Conservation (phyloP, 1,284 basidiomycete genomes). For the Ceratobasidium sp. region DNA sequence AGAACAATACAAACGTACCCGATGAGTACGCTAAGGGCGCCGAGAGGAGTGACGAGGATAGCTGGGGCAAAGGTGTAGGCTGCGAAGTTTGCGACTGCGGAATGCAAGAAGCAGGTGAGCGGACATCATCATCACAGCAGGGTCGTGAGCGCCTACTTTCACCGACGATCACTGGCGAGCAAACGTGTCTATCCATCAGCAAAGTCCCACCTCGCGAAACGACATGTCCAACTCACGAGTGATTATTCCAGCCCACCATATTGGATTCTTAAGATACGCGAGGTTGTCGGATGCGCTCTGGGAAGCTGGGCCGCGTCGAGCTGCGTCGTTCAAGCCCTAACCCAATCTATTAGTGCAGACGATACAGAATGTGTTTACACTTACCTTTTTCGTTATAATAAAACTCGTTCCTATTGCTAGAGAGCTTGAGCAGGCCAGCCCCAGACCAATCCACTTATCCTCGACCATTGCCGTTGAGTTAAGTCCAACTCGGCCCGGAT, state of each 20-base stretch:
- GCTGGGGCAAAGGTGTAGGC: conserved; percentile 98
- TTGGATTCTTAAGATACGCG: conserved; percentile 89
- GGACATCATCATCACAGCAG: not conserved
- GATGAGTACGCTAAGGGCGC: conserved; percentile 96
- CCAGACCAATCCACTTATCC: conserved; percentile 89
- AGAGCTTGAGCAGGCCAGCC: conserved; percentile 85
- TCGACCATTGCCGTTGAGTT: conserved; percentile 73
- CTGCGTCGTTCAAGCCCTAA: conserved; percentile 86
- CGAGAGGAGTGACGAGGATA: conserved; percentile 95
- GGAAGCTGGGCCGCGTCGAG: conserved; percentile 64
- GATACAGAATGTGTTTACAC: conserved; percentile 45
- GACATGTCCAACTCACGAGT: conserved; percentile 74
- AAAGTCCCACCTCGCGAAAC: conserved; percentile 27
- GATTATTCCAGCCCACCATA: conserved; percentile 98
- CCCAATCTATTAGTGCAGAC: not conserved
- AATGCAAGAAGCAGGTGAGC: not conserved
- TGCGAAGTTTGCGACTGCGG: conserved; percentile 97
- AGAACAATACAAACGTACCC: conserved; percentile 74
- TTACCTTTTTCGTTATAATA: conserved; percentile 96
- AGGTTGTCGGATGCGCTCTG: conserved; percentile 56
- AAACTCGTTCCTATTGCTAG: conserved; percentile 90
- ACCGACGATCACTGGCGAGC: conserved; percentile 80
- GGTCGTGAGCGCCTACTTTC: conserved; percentile 68
- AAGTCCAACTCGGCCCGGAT: not conserved
- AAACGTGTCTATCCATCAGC: conserved; percentile 43